A percentile compares a stretch with the other conserved stretches of the same genome.
Conservation (phyloP, 306 rosid species). For the Gillenia trifoliata region DNA sequence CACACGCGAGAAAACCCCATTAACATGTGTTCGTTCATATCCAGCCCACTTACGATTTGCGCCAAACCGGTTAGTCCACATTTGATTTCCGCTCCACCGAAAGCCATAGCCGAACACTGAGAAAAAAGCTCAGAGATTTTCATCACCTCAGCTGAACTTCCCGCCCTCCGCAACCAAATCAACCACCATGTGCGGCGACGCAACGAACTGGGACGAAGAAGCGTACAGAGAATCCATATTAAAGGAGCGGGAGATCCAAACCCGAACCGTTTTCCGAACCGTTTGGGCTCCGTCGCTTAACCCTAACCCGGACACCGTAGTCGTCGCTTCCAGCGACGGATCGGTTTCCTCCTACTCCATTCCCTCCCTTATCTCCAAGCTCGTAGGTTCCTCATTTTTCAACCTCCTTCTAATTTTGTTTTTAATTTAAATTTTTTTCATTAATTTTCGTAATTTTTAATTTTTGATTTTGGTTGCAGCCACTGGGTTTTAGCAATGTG, state of each 20-base stretch:
- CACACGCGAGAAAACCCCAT: background rate
- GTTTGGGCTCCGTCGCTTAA: conserved; percentile 65
- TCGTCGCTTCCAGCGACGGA: conserved; percentile 86
- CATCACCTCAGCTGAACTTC: background rate
- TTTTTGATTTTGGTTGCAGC: conserved; percentile 42
- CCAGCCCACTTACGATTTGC: background rate
- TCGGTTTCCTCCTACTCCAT: conserved; percentile 72
- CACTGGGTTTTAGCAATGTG: conserved; percentile 35
- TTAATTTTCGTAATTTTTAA: background rate
- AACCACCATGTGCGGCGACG: conserved; percentile 58
- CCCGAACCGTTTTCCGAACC: conserved; percentile 85
- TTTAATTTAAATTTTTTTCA: background rate
- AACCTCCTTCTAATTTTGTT: background rate
- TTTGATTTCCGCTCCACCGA: background rate
- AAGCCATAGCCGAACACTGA: background rate
- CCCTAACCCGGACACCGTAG: conserved; percentile 54
- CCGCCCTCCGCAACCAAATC: background rate
- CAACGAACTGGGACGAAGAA: conserved; percentile 85
- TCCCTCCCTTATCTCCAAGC: conserved; percentile 56
- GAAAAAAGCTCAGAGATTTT: background rate
- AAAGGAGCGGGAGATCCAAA: conserved; percentile 66
- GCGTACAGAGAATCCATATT: conserved; percentile 59
- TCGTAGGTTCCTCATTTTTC: conserved; percentile 19
- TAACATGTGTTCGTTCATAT: background rate
- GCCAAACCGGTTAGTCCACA: background rate